Conservation (phyloP, 192 early-diverging fungal species). For the Diversispora epigaea region DNA sequence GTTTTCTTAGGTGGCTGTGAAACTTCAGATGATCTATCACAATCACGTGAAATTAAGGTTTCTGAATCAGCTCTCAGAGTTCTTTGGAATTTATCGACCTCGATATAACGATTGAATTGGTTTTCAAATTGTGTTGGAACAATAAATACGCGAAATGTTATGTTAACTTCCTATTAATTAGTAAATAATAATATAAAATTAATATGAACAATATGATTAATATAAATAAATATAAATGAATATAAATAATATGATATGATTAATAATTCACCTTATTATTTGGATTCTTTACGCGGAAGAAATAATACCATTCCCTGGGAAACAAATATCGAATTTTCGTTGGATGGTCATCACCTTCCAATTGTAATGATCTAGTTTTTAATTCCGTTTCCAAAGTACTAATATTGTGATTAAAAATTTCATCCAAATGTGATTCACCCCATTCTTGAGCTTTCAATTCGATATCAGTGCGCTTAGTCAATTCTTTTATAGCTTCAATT, state of each 20-base stretch:
- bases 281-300: slow-evolving; percentile 8
- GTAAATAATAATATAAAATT: neutral
- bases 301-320: slow-evolving; percentile 11
- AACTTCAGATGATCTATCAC: slow-evolving; percentile 10
- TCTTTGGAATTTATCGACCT: neutral
- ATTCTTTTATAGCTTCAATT: neutral
- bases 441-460: neutral
- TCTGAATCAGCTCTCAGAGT: neutral
- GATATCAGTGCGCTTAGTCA: neutral
- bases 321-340: slow-evolving; percentile 5
- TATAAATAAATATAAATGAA: neutral
- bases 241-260: neutral
- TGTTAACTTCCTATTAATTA: neutral
- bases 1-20: slow-evolving; percentile 5
- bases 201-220: neutral
- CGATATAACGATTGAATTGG: neutral
- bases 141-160: neutral
- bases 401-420: too few relatives aligned
- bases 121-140: neutral
- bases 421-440: neutral
- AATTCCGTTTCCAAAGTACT: neutral
- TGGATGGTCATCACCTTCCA: neutral
- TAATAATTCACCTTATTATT: neutral
- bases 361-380: neutral
- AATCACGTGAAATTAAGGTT: neutral